These are phyloP conservation scores for Mycena alexandri DNA, from an alignment of 768 basidiomycete species.

Conservation along the genomic window DNA sequence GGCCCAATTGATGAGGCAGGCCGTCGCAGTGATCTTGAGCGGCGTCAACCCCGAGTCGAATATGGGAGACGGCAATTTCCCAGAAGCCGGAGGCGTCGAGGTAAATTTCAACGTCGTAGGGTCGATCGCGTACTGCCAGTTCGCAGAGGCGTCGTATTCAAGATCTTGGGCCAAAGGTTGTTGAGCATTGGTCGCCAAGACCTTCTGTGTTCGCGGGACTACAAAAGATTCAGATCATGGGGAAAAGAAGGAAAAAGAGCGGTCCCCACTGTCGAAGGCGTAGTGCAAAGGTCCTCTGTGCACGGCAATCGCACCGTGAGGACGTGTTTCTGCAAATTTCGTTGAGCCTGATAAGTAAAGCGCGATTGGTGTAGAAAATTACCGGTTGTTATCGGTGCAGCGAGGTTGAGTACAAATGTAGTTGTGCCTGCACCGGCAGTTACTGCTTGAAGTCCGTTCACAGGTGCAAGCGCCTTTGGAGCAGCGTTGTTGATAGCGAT, in stretches of 20 bases:
- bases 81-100: conserved; percentile 39
- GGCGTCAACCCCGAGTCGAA: conserved; percentile 52
- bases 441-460: conserved; percentile 50
- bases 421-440: conserved; percentile 48
- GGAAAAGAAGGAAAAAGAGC: not conserved
- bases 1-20: conserved; percentile 51
- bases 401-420: conserved; percentile 48
- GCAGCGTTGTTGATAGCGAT: conserved; percentile 55
- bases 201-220: conserved; percentile 48
- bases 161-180: conserved; percentile 62
- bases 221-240: not conserved
- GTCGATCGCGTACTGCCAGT: conserved; percentile 70
- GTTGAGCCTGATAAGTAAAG: not conserved
- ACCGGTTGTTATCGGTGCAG: conserved; percentile 53
- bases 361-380: not conserved
- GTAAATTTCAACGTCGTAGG: conserved; percentile 48
- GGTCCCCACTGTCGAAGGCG: conserved; percentile 50
- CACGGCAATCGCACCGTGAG: conserved; percentile 53
- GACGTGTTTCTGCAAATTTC: conserved; percentile 46
- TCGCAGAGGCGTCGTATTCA: conserved; percentile 60
- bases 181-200: conserved; percentile 57
- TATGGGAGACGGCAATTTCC: conserved; percentile 45
- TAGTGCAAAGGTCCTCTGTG: conserved; percentile 57
- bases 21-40: conserved; percentile 49
- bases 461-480: conserved; percentile 43